phyloP scores from a whole-genome alignment of 2,329 filamentous ascomycete genomes.

The Arthrobotrys pseudoclavata region DNA sequence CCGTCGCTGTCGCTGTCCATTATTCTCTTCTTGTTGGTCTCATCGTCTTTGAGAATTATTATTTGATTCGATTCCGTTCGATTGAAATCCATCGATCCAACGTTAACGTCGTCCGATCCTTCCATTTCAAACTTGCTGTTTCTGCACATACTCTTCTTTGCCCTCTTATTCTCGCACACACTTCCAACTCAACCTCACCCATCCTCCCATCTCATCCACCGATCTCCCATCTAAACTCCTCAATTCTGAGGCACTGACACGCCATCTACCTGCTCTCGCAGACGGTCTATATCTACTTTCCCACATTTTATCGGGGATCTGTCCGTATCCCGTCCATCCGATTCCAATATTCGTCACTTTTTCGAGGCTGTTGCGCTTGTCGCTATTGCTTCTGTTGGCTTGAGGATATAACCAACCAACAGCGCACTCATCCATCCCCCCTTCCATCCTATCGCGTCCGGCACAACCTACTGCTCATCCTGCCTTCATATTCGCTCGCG shows the following conservation, averaged over 20 bases:
- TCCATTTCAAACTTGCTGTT: slow-evolving; percentile 14
- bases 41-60: background rate
- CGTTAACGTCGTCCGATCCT: slow-evolving; percentile 13
- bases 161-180: slow-evolving; percentile 1
- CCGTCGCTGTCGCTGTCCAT: too few relatives aligned
- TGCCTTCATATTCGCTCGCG: slow-evolving; percentile 55
- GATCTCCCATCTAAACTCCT: background rate
- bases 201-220: slow-evolving; percentile 1
- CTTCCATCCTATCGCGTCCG: slow-evolving; percentile 38
- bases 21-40: background rate
- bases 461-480: slow-evolving; percentile 24
- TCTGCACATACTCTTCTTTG: background rate
- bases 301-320: slow-evolving; percentile 5
- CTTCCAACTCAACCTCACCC: slow-evolving; percentile 4
- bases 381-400: slow-evolving; percentile 36
- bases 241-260: slow-evolving; percentile 6
- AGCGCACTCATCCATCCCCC: slow-evolving; percentile 7
- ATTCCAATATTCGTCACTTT: slow-evolving; percentile 4
- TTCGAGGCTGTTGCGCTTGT: slow-evolving; percentile 20
- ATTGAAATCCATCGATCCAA: too few relatives aligned
- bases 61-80: too few relatives aligned
- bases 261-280: slow-evolving; percentile 1
- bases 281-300: slow-evolving; percentile 1
- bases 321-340: slow-evolving; percentile 7
- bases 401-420: slow-evolving; percentile 36